A percentile compares a stretch with the other conserved stretches of the same genome.
phyloP scores from a whole-genome alignment of 257 asterid genomes.

The Lithospermum erythrorhizon region DNA sequence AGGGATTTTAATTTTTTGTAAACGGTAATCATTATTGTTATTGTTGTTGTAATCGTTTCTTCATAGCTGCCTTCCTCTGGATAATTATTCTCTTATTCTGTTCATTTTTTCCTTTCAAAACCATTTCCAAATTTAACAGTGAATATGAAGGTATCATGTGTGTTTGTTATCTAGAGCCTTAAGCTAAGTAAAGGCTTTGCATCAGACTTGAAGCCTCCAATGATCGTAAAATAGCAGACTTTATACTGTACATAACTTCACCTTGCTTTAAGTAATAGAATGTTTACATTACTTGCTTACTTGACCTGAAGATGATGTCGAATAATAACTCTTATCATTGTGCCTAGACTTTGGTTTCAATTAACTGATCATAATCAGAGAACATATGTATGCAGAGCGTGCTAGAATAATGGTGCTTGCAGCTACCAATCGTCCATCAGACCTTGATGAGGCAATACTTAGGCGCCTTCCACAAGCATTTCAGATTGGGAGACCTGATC shows the following conservation, averaged over 20 bases:
- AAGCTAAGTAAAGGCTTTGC: not conserved
- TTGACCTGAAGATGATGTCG: not conserved
- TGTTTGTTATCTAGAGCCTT: not conserved
- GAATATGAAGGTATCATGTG: not conserved
- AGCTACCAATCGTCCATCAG: slow-evolving; percentile 23
- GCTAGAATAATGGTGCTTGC: slow-evolving; percentile 23
- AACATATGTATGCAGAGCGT: slow-evolving; percentile 12
- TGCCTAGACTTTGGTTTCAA: not conserved
- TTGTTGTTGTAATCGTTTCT: too few species aligned
- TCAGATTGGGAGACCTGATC: slow-evolving; percentile 20
- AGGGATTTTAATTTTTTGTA: too few species aligned
- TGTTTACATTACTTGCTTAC: not conserved
- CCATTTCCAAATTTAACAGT: not conserved
- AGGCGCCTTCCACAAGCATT: slow-evolving; percentile 20
- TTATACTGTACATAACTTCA: too few species aligned
- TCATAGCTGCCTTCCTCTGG: too few species aligned
- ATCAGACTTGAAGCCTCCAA: not conserved
- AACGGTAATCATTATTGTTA: too few species aligned
- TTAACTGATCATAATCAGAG: not conserved
- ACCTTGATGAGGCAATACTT: slow-evolving; percentile 25
- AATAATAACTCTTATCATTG: not conserved
- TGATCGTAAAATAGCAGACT: too few species aligned
- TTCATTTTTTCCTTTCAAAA: not conserved
- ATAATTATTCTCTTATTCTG: not conserved
- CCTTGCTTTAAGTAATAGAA: too few species aligned